Percentiles rank a stretch among this genome's conserved stretches.
Conservation (phyloP, 2,329 filamentous ascomycete species). For the Pseudogymnoascus sp. region DNA sequence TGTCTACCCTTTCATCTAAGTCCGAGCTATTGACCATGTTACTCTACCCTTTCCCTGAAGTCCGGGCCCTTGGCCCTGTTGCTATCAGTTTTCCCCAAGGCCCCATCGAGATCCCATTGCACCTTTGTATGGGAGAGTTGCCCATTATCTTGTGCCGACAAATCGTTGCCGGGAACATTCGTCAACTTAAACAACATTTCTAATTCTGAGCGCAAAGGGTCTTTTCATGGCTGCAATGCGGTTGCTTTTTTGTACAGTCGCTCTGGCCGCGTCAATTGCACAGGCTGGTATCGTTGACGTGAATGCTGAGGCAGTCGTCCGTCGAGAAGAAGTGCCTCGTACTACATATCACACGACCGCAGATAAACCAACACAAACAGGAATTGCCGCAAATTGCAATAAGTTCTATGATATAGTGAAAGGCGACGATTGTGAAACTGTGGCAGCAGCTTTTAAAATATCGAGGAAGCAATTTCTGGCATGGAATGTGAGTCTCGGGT, state of each 20-base stretch:
- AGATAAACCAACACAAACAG: conserved; percentile 17
- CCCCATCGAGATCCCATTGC: not conserved
- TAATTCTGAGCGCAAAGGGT: not conserved
- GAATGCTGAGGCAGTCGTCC: not conserved
- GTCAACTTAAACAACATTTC: not conserved
- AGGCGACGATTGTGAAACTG: conserved; percentile 18
- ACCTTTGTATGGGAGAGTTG: not conserved
- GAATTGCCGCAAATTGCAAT: conserved; percentile 12
- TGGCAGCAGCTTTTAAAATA: conserved; percentile 9
- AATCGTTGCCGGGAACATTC: not conserved
- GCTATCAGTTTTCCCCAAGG: not conserved
- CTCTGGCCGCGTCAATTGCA: not conserved
- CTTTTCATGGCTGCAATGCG: not conserved
- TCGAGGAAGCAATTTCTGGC: not conserved
- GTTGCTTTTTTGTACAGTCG: not conserved
- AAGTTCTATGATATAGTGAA: conserved; percentile 11
- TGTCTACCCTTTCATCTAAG: not conserved
- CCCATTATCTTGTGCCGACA: not conserved
- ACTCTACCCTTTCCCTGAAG: not conserved
- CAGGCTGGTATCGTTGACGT: not conserved
- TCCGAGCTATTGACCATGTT: not conserved
- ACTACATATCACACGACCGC: conserved; percentile 2
- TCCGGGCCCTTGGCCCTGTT: not conserved
- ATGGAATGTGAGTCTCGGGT: not conserved
- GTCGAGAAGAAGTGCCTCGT: not conserved